Conservation (phyloP, 176 grass and related monocot genomes). For the Phoenix dactylifera region DNA sequence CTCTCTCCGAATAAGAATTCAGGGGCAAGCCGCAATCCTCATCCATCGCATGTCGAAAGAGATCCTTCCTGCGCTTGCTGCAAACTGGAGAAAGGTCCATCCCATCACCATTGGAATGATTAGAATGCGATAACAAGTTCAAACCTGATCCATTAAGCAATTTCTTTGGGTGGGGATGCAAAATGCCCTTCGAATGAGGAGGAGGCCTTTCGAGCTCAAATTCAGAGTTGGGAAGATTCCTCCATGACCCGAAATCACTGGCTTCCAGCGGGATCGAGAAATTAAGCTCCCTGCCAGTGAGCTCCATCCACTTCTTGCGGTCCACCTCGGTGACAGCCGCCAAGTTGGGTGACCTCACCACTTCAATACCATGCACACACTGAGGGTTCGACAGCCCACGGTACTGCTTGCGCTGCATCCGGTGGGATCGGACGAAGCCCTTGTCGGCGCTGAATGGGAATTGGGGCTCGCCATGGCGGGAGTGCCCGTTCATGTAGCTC, state of each 20-base stretch:
- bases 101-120: constrained; percentile 58
- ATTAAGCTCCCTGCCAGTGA: constrained; percentile 84
- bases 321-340: constrained; percentile 49
- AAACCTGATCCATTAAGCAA: constrained; percentile 56
- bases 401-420: constrained; percentile 98
- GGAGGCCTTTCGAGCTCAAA: constrained; percentile 66
- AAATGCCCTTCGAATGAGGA: constrained; percentile 29
- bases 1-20: constrained; percentile 37
- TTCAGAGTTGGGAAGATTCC: constrained; percentile 66
- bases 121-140: constrained; percentile 74
- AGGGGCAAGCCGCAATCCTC: constrained; percentile 67
- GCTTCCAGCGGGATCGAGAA: constrained; percentile 72
- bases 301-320: constrained; percentile 78
- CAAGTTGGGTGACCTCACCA: constrained; percentile 63
- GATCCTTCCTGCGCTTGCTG: constrained; percentile 71
- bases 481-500: constrained; percentile 98
- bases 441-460: constrained; percentile 77
- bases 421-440: constrained; percentile 87
- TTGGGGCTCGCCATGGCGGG: constrained; percentile 65
- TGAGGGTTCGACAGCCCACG: constrained; percentile 91
- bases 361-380: constrained; percentile 94
- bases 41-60: constrained; percentile 47
- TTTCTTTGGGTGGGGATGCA: constrained; percentile 54
- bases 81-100: constrained; percentile 87
- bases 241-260: constrained; percentile 90